These are phyloP conservation scores for Lachnellula suecica DNA, from an alignment of 2,329 filamentous ascomycete genomes.

Conservation along the genomic window DNA sequence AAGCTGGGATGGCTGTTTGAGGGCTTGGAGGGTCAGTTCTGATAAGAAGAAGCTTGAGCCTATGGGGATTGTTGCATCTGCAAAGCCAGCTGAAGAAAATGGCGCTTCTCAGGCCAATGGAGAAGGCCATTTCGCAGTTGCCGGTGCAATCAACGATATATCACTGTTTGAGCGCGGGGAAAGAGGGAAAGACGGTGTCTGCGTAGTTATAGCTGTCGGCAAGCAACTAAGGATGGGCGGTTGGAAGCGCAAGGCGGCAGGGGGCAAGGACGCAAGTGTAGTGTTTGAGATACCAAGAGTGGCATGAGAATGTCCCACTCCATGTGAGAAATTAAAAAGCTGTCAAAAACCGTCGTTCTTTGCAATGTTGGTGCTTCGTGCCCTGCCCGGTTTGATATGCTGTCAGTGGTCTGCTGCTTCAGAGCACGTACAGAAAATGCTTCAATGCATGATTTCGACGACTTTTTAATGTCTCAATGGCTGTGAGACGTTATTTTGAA, in stretches of 20 bases:
- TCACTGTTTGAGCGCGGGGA: slow-evolving; percentile 83
- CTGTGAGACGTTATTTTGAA: no score
- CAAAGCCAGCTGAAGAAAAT: slow-evolving; percentile 9
- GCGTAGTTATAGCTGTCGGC: slow-evolving; percentile 81
- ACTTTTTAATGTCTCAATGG: no score
- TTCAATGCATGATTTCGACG: no score
- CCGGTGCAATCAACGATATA: slow-evolving; percentile 89
- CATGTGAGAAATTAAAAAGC: neutral
- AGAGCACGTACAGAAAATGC: no score
- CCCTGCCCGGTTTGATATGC: no score
- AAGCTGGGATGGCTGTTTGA: slow-evolving; percentile 88
- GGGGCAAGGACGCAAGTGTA: slow-evolving; percentile 78
- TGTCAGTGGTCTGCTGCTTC: no score
- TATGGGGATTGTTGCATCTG: slow-evolving; percentile 60
- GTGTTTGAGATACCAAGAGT: slow-evolving; percentile 75
- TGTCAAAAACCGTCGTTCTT: neutral
- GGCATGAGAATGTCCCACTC: neutral
- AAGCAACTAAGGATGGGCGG: slow-evolving; percentile 83
- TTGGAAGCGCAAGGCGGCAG: slow-evolving; percentile 66
- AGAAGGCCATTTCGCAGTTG: slow-evolving; percentile 30
- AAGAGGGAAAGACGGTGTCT: slow-evolving; percentile 72
- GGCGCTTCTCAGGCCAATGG: slow-evolving; percentile 1
- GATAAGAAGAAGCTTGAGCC: slow-evolving; percentile 79
- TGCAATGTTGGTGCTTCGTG: neutral
- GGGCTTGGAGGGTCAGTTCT: slow-evolving; percentile 80